phyloP scores from a whole-genome alignment of 352 stramenopile species.

The Poterioochromonas sp. region DNA sequence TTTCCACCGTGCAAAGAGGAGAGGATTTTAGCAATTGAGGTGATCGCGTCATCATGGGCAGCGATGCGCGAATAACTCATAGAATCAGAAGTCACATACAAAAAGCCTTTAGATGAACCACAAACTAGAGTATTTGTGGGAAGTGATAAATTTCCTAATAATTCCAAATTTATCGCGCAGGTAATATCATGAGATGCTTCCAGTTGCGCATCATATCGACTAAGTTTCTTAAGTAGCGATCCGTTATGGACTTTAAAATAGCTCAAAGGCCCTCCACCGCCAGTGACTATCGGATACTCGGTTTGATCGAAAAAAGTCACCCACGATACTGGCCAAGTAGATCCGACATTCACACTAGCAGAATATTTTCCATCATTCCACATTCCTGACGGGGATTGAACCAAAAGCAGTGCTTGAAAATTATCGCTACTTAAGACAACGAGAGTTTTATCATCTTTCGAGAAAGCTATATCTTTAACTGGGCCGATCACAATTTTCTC shows the following conservation, averaged over 20 bases:
- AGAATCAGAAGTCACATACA: no score
- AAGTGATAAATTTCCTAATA: background rate
- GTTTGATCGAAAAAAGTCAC: no score
- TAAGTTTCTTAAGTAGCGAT: background rate
- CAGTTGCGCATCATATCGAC: background rate
- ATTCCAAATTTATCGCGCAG: background rate
- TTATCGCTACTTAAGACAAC: background rate
- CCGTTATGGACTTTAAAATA: background rate
- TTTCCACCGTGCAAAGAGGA: no score
- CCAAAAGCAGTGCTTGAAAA: background rate
- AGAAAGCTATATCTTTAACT: background rate
- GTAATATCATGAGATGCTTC: background rate
- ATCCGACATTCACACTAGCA: background rate
- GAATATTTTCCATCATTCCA: background rate
- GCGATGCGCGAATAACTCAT: no score
- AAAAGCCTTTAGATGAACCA: background rate
- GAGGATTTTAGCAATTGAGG: no score
- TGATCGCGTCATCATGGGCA: no score
- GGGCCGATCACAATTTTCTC: background rate
- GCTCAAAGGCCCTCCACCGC: background rate
- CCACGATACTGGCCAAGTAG: background rate
- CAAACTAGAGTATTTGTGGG: background rate
- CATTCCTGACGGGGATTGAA: background rate
- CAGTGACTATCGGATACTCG: background rate
- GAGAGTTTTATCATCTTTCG: background rate